These are phyloP conservation scores for Alternaria conjuncta DNA, from an alignment of 2,329 filamentous ascomycete species.

Conservation along the genomic window DNA sequence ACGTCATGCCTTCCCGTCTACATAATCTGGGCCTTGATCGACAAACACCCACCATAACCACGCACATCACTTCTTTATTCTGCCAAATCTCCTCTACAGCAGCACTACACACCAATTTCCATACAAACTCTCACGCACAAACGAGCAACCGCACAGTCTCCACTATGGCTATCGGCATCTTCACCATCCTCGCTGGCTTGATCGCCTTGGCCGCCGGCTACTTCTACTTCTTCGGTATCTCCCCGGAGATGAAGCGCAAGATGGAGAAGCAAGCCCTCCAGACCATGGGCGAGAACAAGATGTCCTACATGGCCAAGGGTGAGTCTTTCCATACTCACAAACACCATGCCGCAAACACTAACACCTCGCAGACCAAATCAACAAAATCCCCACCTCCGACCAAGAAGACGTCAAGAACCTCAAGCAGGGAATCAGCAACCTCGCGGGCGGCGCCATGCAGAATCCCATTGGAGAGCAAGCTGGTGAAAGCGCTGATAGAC, in stretches of 20 bases:
- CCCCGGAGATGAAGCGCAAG: slow-evolving; percentile 54
- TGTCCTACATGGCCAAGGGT: slow-evolving; percentile 51
- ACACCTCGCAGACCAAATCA: slow-evolving; percentile 43
- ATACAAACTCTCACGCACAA: background rate
- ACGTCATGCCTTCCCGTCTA: slow-evolving; percentile 24
- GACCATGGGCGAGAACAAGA: slow-evolving; percentile 62
- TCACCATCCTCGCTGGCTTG: slow-evolving; percentile 43
- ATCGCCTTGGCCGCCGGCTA: slow-evolving; percentile 45
- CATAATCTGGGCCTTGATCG: slow-evolving; percentile 19
- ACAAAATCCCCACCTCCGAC: slow-evolving; percentile 49
- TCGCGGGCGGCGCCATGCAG: slow-evolving; percentile 41
- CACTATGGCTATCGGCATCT: slow-evolving; percentile 38
- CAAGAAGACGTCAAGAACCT: slow-evolving; percentile 47
- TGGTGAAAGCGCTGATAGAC: slow-evolving; percentile 45
- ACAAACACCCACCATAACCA: background rate
- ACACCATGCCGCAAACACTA: background rate
- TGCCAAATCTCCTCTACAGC: slow-evolving; percentile 1
- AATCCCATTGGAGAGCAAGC: slow-evolving; percentile 47
- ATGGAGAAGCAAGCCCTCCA: slow-evolving; percentile 55
- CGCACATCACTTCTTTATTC: slow-evolving; percentile 7
- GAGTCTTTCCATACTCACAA: slow-evolving; percentile 1
- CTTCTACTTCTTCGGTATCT: slow-evolving; percentile 57
- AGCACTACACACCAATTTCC: slow-evolving; percentile 5
- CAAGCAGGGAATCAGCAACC: slow-evolving; percentile 46
- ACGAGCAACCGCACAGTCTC: background rate